Evolutionary conservation across 139 green algal species (phyloP).

Genomic region (Chlorella sp.): DNA sequence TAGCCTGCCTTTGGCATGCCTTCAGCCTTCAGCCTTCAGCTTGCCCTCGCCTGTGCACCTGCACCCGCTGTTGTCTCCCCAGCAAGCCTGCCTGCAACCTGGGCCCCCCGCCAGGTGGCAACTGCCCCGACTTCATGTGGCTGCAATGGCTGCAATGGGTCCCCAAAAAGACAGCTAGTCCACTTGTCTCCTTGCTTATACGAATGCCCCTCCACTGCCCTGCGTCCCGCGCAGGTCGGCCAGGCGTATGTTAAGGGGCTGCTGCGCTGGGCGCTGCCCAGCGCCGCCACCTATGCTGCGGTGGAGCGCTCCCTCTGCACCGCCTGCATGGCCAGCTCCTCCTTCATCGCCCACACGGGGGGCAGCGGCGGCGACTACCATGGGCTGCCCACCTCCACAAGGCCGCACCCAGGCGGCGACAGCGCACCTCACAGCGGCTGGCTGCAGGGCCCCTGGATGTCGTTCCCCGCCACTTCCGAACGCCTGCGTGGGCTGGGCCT

Average conservation of each 20-base stretch:
- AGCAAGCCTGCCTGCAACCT: not conserved
- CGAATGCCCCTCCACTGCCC: no score
- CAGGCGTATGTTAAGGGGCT: slow-evolving; percentile 53
- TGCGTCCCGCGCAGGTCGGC: slow-evolving; percentile 44
- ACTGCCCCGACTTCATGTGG: no score
- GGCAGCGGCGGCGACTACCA: not conserved
- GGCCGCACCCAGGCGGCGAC: not conserved
- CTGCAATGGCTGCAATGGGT: no score
- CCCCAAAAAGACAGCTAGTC: no score
- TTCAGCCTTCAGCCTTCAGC: no score
- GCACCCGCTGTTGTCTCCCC: no score
- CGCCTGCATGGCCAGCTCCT: not conserved
- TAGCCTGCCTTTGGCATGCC: no score
- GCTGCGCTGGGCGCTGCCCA: slow-evolving; percentile 50
- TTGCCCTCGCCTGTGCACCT: no score
- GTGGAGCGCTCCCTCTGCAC: slow-evolving; percentile 38
- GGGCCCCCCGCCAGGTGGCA: no score
- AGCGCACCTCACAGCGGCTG: not conserved
- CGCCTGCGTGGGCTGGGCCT: not conserved
- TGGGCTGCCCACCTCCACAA: not conserved
- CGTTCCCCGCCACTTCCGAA: not conserved
- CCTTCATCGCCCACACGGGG: slow-evolving; percentile 35
- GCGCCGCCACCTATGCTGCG: slow-evolving; percentile 16
- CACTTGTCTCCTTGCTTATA: no score
- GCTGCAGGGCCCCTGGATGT: not conserved